Evolutionary conservation across 768 basidiomycete genomes (phyloP), one percentile per base, ranked within the genome.

Genomic region (Pisolithus sp.): DNA sequence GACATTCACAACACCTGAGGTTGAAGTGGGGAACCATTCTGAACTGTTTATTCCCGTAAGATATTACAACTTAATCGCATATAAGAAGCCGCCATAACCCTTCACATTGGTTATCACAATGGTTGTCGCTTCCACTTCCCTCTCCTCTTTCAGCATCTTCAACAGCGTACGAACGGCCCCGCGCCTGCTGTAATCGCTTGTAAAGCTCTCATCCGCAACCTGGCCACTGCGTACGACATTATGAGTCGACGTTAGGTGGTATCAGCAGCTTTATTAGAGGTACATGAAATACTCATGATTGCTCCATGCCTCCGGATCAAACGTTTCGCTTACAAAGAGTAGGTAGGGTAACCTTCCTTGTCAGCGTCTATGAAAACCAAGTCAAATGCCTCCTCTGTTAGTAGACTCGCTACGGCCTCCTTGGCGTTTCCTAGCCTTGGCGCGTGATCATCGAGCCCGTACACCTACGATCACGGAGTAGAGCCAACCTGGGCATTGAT

Each of bases 331-430:
- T 86, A 75, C 1, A 63, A 67, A 67, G 82, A 83, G 59, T 86
- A 86, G 4, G 70, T 69, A 21, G 71, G 49, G 54, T 81, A 82
- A 38, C 71, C 73, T 4, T 68, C 63, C 61, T 86, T 86, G 68
- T 86, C 82, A 7, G 84, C 86, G 65, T 87, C 85, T 55, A 86
- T 83, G 71, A 87, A 89, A 3, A 74, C 73, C 18, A 89, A 64
- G 63, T 87, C 85, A 62, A 83, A 86, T 1, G 74, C 75, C 4
- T 67, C 64, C 9, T 74, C 73, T 7, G 81, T 64, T 7, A 73
- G 66, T 28, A 86, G 65, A 40, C 67, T 71, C 23, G 65, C 67
- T 39, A 87, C 68, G 0, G 76, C 73, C 4, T 81, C 76, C 4
- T 68, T 65, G 2, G 80, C 84, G 31, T 75, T 70, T 0, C 81